These are phyloP conservation scores for Ganoderma resinaceum DNA, from an alignment of 1,284 basidiomycete species.

Conservation along the genomic window DNA sequence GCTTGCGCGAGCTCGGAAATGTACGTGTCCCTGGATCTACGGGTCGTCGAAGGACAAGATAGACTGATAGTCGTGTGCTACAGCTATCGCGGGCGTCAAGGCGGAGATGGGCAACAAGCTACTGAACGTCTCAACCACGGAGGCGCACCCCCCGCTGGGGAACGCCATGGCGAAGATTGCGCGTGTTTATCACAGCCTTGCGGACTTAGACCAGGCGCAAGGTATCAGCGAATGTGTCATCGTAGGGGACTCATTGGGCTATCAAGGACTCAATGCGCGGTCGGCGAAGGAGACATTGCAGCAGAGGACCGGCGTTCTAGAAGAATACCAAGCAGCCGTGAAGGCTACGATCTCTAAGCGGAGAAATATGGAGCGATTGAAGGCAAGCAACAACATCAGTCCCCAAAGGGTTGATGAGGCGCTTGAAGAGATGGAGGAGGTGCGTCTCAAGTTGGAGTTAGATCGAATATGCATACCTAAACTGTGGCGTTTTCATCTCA, in stretches of 20 bases:
- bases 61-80: constrained; percentile 12
- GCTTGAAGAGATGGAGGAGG: constrained; percentile 93
- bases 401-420: constrained; percentile 92
- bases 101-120: constrained; percentile 91
- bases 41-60: neutral
- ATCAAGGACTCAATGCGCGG: constrained; percentile 93
- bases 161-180: constrained; percentile 86
- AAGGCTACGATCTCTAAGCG: constrained; percentile 93
- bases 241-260: constrained; percentile 89
- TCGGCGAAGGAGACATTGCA: constrained; percentile 92
- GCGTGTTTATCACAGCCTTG: constrained; percentile 82
- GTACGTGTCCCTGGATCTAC: constrained; percentile 49
- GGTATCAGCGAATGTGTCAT: constrained; percentile 93
- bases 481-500: constrained; percentile 40
- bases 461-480: constrained; percentile 10
- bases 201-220: constrained; percentile 86
- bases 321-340: constrained; percentile 91
- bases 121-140: constrained; percentile 87
- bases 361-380: constrained; percentile 88
- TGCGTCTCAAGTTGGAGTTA: constrained; percentile 37
- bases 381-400: constrained; percentile 87
- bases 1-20: constrained; percentile 79
- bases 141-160: constrained; percentile 82
- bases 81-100: constrained; percentile 79
- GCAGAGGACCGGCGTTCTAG: constrained; percentile 87